Conservation (phyloP, 805 yeast genomes). For the Lipomyces starkeyi region DNA sequence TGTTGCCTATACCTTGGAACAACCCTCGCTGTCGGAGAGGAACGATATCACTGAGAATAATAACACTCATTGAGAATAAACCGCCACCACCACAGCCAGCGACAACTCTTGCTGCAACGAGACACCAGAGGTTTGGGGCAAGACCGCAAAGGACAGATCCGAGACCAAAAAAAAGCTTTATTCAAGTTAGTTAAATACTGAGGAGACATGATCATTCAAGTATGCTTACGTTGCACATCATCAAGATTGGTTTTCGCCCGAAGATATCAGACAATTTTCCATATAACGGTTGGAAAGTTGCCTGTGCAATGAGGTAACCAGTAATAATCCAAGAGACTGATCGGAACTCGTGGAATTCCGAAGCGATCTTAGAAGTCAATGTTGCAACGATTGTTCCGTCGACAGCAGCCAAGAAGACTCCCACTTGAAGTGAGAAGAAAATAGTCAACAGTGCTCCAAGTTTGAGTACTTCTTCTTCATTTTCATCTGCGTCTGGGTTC, state of each 20-base stretch:
- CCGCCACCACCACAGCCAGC: constrained; percentile 93
- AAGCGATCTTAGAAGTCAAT: constrained; percentile 60
- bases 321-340: constrained; percentile 75
- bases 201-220: background rate
- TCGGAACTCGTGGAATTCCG: constrained; percentile 61
- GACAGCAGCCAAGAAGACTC: constrained; percentile 56
- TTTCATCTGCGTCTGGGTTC: constrained; percentile 6
- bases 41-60: constrained; percentile 75
- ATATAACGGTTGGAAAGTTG: constrained; percentile 78
- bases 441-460: constrained; percentile 24
- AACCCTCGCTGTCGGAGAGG: constrained; percentile 76
- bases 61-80: constrained; percentile 72
- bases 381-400: constrained; percentile 64
- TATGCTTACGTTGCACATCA: constrained; percentile 51
- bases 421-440: constrained; percentile 43
- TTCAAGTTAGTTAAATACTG: constrained; percentile 43
- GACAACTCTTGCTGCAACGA: constrained; percentile 56
- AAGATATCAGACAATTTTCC: constrained; percentile 72
- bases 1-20: constrained; percentile 80
- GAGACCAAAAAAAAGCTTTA: constrained; percentile 49
- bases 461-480: constrained; percentile 23
- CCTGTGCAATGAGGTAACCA: constrained; percentile 68
- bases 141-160: constrained; percentile 62
- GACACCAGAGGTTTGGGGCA: constrained; percentile 45
- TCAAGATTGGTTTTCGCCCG: constrained; percentile 51